Conservation (phyloP, 2,329 filamentous ascomycete genomes). For the Talaromyces funiculosus region DNA sequence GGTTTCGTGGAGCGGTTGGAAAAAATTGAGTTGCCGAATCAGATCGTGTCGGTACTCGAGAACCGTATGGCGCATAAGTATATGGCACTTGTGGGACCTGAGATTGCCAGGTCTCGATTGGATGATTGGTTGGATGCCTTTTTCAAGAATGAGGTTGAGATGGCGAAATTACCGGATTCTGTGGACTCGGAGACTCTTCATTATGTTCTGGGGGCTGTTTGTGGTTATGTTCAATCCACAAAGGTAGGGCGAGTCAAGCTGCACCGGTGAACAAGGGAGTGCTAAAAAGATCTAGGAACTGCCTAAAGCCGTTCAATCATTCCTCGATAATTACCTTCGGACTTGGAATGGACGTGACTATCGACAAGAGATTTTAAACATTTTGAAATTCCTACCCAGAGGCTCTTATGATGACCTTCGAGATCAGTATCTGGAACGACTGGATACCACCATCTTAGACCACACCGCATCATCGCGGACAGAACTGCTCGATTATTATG, state of each 20-base stretch:
- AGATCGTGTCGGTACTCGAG: slow-evolving; percentile 68
- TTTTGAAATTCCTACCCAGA: slow-evolving; percentile 31
- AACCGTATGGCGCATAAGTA: slow-evolving; percentile 74
- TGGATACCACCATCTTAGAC: slow-evolving; percentile 38
- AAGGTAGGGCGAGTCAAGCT: slow-evolving; percentile 25
- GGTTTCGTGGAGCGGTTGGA: slow-evolving; percentile 69
- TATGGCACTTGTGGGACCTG: slow-evolving; percentile 60
- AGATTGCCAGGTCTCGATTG: slow-evolving; percentile 38
- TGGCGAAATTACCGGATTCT: slow-evolving; percentile 41
- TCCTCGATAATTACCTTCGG: slow-evolving; percentile 48
- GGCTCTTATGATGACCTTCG: slow-evolving; percentile 31
- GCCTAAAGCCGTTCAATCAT: slow-evolving; percentile 27
- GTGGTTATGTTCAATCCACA: slow-evolving; percentile 32
- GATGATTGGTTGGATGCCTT: slow-evolving; percentile 38
- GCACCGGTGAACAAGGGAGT: not conserved
- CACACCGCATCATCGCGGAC: slow-evolving; percentile 47
- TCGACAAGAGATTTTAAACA: slow-evolving; percentile 36
- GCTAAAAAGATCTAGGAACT: slow-evolving; percentile 24
- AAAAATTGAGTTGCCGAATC: slow-evolving; percentile 73
- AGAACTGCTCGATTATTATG: slow-evolving; percentile 62
- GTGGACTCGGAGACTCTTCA: slow-evolving; percentile 33
- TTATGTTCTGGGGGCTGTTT: slow-evolving; percentile 30
- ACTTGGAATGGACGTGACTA: slow-evolving; percentile 59
- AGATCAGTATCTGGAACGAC: slow-evolving; percentile 30
- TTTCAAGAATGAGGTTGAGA: slow-evolving; percentile 33